These are phyloP conservation scores for Thamnidium elegans DNA, from an alignment of 192 early-diverging fungal genomes.

Conservation along the genomic window DNA sequence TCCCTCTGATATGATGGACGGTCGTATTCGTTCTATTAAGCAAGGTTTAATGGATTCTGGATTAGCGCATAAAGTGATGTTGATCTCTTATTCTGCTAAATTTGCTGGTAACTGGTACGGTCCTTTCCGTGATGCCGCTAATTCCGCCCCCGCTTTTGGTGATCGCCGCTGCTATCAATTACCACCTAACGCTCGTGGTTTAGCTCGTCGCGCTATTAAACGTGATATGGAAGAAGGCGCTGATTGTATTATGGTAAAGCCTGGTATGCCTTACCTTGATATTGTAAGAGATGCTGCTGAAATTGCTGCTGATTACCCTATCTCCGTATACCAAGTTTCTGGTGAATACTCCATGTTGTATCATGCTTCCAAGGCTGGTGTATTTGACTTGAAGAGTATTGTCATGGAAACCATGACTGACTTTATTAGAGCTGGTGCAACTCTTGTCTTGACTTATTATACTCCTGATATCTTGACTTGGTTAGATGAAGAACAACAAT, in stretches of 20 bases:
- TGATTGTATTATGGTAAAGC: slow-evolving; percentile 98
- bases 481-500: slow-evolving; percentile 56
- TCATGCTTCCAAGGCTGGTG: slow-evolving; percentile 79
- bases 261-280: slow-evolving; percentile 92
- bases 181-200: slow-evolving; percentile 81
- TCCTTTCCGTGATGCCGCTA: slow-evolving; percentile 94
- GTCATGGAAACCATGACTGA: slow-evolving; percentile 84
- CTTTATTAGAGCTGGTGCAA: slow-evolving; percentile 87
- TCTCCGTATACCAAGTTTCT: slow-evolving; percentile 96
- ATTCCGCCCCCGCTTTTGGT: slow-evolving; percentile 88
- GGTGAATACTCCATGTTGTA: slow-evolving; percentile 84
- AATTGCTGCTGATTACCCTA: slow-evolving; percentile 76
- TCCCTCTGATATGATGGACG: slow-evolving; percentile 99
- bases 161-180: slow-evolving; percentile 96
- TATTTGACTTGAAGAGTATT: slow-evolving; percentile 78
- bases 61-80: slow-evolving; percentile 71
- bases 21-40: slow-evolving; percentile 92
- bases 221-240: slow-evolving; percentile 93
- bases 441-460: slow-evolving; percentile 94
- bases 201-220: slow-evolving; percentile 84
- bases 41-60: slow-evolving; percentile 71
- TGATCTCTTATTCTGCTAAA: slow-evolving; percentile 98
- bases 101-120: slow-evolving; percentile 95
- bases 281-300: slow-evolving; percentile 85
- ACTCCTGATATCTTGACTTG: slow-evolving; percentile 91